These are phyloP conservation scores for Acer yangbiense DNA, from an alignment of 345 rosid species.

Conservation along the genomic window DNA sequence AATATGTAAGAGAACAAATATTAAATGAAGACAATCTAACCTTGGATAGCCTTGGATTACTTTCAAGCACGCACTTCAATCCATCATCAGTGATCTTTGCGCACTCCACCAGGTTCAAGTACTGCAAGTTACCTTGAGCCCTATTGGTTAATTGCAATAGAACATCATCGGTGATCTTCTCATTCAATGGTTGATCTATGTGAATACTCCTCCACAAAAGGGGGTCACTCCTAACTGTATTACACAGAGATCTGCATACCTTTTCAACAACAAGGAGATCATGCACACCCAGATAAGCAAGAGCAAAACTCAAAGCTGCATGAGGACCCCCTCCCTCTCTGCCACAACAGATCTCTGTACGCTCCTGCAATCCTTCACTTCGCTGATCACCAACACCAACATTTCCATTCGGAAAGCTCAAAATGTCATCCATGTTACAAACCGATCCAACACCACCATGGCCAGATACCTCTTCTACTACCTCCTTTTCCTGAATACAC, in stretches of 20 bases:
- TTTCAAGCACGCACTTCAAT: constrained; percentile 58
- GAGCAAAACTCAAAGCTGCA: constrained; percentile 56
- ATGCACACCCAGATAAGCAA: constrained; percentile 60
- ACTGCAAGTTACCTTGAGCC: constrained; percentile 79
- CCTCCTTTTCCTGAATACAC: constrained; percentile 29
- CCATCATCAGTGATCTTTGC: constrained; percentile 72
- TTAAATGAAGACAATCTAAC: constrained; percentile 37
- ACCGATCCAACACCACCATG: constrained; percentile 25
- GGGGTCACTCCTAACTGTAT: constrained; percentile 58
- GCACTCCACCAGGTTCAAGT: constrained; percentile 83
- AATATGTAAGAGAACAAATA: not conserved
- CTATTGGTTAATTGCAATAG: constrained; percentile 63
- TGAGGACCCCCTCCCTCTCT: constrained; percentile 52
- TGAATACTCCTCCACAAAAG: constrained; percentile 78
- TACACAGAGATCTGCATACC: constrained; percentile 65
- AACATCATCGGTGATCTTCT: constrained; percentile 83
- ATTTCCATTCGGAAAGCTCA: constrained; percentile 30
- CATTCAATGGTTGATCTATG: constrained; percentile 75
- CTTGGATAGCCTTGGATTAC: constrained; percentile 67
- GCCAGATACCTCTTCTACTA: constrained; percentile 29
- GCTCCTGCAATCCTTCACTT: constrained; percentile 29
- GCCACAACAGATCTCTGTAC: constrained; percentile 22
- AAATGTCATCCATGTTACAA: constrained; percentile 39
- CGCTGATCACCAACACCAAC: constrained; percentile 22
- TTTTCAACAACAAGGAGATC: constrained; percentile 74